Evolutionary conservation across 2,329 filamentous ascomycete genomes (phyloP).

Genomic region (Talaromyces sp.): DNA sequence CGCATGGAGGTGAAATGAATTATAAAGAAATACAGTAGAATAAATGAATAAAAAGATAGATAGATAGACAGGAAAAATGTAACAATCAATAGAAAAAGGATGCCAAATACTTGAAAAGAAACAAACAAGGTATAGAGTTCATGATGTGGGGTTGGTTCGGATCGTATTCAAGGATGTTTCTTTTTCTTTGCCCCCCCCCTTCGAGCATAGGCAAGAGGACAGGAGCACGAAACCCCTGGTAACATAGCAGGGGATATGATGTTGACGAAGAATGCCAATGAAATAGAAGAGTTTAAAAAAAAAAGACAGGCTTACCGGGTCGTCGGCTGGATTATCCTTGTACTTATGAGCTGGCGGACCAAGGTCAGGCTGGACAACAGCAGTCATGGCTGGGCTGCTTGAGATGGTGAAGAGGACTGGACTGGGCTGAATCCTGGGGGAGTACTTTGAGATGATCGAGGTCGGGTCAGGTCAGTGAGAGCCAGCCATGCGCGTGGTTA

Average conservation of each 20-base stretch:
- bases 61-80: background rate
- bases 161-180: background rate
- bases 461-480: background rate
- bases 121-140: background rate
- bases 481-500: constrained; percentile 6
- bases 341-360: constrained; percentile 36
- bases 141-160: background rate
- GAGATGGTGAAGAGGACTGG: background rate
- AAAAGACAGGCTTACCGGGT: constrained; percentile 40
- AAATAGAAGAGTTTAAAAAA: constrained; percentile 10
- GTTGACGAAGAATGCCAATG: background rate
- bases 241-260: background rate
- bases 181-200: background rate
- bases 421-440: background rate
- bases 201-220: background rate
- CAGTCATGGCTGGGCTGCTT: constrained; percentile 34
- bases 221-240: background rate
- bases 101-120: background rate
- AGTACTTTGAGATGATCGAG: background rate
- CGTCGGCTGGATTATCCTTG: constrained; percentile 45
- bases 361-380: constrained; percentile 41
- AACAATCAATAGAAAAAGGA: background rate
- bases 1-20: background rate
- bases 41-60: background rate
- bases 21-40: background rate